A percentile compares a stretch with the other conserved stretches of the same genome.
These are phyloP conservation scores for Lodderomyces margitis DNA, from an alignment of 1,139 yeast genomes.

Conservation along the genomic window DNA sequence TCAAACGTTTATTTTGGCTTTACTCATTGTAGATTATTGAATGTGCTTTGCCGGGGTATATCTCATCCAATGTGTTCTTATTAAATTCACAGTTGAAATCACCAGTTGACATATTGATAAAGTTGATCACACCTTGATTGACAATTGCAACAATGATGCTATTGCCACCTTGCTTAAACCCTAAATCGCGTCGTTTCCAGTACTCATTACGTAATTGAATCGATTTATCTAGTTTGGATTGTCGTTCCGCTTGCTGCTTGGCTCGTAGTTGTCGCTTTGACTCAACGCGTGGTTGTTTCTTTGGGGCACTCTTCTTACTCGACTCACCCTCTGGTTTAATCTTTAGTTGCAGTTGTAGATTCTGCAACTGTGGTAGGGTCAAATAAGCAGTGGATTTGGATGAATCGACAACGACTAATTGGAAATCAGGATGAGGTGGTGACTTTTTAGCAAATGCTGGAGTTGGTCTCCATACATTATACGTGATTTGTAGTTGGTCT, in stretches of 20 bases:
- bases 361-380: constrained; percentile 35
- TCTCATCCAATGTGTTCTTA: constrained; percentile 16
- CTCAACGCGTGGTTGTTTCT: constrained; percentile 17
- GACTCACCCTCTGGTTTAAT: constrained; percentile 3
- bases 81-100: constrained; percentile 41
- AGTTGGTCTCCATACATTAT: constrained; percentile 84
- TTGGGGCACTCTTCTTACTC: constrained; percentile 7
- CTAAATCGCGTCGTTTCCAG: constrained; percentile 26
- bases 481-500: constrained; percentile 29
- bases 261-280: constrained; percentile 22
- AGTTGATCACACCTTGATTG: constrained; percentile 72
- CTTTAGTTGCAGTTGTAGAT: constrained; percentile 24
- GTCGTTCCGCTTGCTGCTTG: constrained; percentile 26
- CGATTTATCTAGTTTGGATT: constrained; percentile 24
- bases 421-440: constrained; percentile 78
- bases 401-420: constrained; percentile 59
- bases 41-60: constrained; percentile 13
- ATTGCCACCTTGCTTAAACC: constrained; percentile 46
- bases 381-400: constrained; percentile 51
- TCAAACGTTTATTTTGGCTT: not conserved
- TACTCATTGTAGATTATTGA: constrained; percentile 14
- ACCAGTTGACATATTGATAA: constrained; percentile 57
- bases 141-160: constrained; percentile 62
- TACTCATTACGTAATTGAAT: constrained; percentile 27
- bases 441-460: constrained; percentile 64